Conservation (phyloP, 2,329 filamentous ascomycete species). For the Cryoendolithus antarcticus region DNA sequence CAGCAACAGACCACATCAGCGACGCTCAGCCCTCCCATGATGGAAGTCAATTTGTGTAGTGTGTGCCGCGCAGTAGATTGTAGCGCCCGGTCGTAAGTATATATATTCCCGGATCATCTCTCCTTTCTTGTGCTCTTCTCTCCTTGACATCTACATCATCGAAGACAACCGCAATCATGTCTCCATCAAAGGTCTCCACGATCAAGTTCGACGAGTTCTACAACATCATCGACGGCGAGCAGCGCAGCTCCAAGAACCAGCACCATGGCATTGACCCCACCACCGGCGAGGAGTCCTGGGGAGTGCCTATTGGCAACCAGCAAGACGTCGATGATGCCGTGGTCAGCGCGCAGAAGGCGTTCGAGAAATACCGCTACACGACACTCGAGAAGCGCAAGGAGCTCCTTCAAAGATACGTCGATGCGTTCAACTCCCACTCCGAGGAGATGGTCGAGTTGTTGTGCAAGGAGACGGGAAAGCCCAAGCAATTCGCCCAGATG, state of each 20-base stretch:
- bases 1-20: no score
- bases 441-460: slow-evolving; percentile 25
- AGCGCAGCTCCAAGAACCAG: slow-evolving; percentile 18
- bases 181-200: slow-evolving; percentile 30
- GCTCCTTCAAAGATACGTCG: slow-evolving; percentile 21
- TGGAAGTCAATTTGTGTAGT: no score
- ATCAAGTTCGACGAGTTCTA: slow-evolving; percentile 26
- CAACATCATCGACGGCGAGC: slow-evolving; percentile 28
- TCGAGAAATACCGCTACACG: slow-evolving; percentile 21
- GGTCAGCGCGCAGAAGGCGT: slow-evolving; percentile 23
- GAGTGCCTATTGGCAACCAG: slow-evolving; percentile 25
- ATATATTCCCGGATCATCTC: background rate
- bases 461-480: slow-evolving; percentile 28
- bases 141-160: background rate
- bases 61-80: no score
- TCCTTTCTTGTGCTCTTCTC: background rate
- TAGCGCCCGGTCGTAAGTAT: no score
- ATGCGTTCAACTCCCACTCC: slow-evolving; percentile 19
- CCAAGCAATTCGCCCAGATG: slow-evolving; percentile 27
- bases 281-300: slow-evolving; percentile 25
- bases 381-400: slow-evolving; percentile 26
- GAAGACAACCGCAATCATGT: slow-evolving; percentile 24
- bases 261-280: slow-evolving; percentile 24
- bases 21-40: no score
- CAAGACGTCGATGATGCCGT: slow-evolving; percentile 29